A percentile compares a stretch with the other conserved stretches of the same genome.
phyloP scores from a whole-genome alignment of 305 asterid genomes.

The Ajuga reptans region DNA sequence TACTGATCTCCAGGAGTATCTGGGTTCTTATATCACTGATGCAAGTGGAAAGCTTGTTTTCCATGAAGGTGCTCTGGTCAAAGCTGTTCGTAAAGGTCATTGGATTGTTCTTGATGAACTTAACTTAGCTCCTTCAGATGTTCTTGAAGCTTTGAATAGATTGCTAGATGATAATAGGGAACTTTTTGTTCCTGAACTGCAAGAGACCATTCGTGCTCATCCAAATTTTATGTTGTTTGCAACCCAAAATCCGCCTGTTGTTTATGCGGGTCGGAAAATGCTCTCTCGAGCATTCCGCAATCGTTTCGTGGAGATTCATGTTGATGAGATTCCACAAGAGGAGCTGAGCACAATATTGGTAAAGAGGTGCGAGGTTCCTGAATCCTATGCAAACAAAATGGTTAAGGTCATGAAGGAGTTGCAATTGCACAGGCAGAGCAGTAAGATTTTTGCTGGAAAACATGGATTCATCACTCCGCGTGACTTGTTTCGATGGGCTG shows the following conservation, averaged over 20 bases:
- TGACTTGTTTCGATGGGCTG: slow-evolving; percentile 96
- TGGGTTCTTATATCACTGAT: slow-evolving; percentile 91
- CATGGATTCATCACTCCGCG: slow-evolving; percentile 98
- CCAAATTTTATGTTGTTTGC: slow-evolving; percentile 92
- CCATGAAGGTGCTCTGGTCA: slow-evolving; percentile 89
- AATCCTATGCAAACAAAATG: slow-evolving; percentile 71
- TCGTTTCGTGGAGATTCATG: slow-evolving; percentile 98
- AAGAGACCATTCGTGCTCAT: slow-evolving; percentile 76
- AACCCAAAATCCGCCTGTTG: slow-evolving; percentile 93
- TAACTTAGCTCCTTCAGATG: slow-evolving; percentile 99
- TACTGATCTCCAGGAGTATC: slow-evolving; percentile 96
- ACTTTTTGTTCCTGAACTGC: slow-evolving; percentile 84
- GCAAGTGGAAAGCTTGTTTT: slow-evolving; percentile 79
- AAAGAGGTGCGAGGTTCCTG: slow-evolving; percentile 59
- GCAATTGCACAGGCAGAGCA: slow-evolving; percentile 85
- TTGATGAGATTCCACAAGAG: slow-evolving; percentile 89
- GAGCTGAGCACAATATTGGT: slow-evolving; percentile 75
- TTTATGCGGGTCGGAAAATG: slow-evolving; percentile 92
- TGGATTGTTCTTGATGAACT: slow-evolving; percentile 99
- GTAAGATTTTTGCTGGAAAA: slow-evolving; percentile 93
- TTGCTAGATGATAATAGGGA: slow-evolving; percentile 95
- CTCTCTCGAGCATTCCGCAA: slow-evolving; percentile 98
- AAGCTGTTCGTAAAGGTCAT: slow-evolving; percentile 84
- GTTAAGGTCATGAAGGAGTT: slow-evolving; percentile 86
- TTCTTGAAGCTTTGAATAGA: slow-evolving; percentile 89